phyloP scores from a whole-genome alignment of 1,284 basidiomycete genomes.

The Abortiporus biennis region DNA sequence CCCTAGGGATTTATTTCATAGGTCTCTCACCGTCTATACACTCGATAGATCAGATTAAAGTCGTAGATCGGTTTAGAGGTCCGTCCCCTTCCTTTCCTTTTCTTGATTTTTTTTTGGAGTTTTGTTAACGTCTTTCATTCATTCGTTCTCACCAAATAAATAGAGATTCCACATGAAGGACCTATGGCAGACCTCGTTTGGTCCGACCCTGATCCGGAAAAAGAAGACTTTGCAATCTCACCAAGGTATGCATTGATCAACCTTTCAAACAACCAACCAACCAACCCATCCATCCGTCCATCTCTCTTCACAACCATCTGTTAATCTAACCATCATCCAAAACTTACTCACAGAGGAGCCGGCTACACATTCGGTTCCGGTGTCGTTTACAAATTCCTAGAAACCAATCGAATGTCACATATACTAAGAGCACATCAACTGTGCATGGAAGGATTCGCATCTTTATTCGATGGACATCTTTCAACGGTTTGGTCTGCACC shows the following conservation, averaged over 20 bases:
- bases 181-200: constrained; percentile 99
- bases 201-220: constrained; percentile 99
- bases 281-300: constrained; percentile 1
- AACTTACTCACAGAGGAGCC: constrained; percentile 68
- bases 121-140: constrained; percentile 4
- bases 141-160: constrained; percentile 5
- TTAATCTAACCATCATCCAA: constrained; percentile 9
- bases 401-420: constrained; percentile 94
- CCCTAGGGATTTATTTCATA: constrained; percentile 29
- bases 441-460: constrained; percentile 98
- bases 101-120: constrained; percentile 13
- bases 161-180: constrained; percentile 97
- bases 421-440: constrained; percentile 98
- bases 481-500: constrained; percentile 99
- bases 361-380: constrained; percentile 99
- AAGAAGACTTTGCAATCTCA: constrained; percentile 98
- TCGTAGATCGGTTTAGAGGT: constrained; percentile 97
- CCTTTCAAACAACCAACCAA: too few relatives aligned
- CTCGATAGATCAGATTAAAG: constrained; percentile 99
- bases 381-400: constrained; percentile 97
- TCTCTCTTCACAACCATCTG: constrained; percentile 10
- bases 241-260: constrained; percentile 74
- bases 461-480: constrained; percentile 91
- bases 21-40: constrained; percentile 96
- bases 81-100: constrained; percentile 17